Base-by-base conservation (phyloP, 495 filamentous ascomycete genomes). In the Hypoxylon subgilvum region DNA sequence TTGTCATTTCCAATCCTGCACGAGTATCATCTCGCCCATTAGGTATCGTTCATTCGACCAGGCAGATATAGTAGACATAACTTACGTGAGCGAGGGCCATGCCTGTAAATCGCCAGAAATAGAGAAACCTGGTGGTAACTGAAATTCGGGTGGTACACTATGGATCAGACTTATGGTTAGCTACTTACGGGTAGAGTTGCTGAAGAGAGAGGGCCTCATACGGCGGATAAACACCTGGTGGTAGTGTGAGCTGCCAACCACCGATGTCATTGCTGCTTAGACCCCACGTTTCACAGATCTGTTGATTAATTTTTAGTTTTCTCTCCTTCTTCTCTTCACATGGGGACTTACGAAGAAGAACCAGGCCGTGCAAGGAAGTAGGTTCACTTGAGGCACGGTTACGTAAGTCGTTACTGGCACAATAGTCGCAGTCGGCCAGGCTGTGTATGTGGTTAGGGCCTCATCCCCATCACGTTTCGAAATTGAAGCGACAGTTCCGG, bases 1-100 rank as follows among this genome's bases (percentile, higher is more conserved):
- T 46, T n/a, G 23, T 46, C 43, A 18, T 46, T 31, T 13, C 43
- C 43, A 19, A 46, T 46, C 43, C 23, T 46, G 8, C 43, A 46
- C 2, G 16, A 19, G 43, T 46, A 31, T 18, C 8, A 19, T 31
- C 22, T 12, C 8, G 31, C 7, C 14, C 16, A 13, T 28, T 31
- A 32, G 43, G 17, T n/a, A n/a, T n/a, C 3, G 23, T 8, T 27
- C 23, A 27, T 27, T 8, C 8, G 8, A 3, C 23, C 8, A 8
- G 4, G 23, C n/a, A n/a, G n/a, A n/a, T 27, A 27, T 27, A 3
- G 8, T 27, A 27, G 23, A 8, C 23, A 32, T 1, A 14, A 46
- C 43, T 31, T 46, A 46, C 43, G 43, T 46, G 43, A 46, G 14
- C 25, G 10, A 31, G 43, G 43, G 43, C 43, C 43, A 46, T 19